Conservation (phyloP, 495 filamentous ascomycete genomes). For the Xylaria bambusicola region DNA sequence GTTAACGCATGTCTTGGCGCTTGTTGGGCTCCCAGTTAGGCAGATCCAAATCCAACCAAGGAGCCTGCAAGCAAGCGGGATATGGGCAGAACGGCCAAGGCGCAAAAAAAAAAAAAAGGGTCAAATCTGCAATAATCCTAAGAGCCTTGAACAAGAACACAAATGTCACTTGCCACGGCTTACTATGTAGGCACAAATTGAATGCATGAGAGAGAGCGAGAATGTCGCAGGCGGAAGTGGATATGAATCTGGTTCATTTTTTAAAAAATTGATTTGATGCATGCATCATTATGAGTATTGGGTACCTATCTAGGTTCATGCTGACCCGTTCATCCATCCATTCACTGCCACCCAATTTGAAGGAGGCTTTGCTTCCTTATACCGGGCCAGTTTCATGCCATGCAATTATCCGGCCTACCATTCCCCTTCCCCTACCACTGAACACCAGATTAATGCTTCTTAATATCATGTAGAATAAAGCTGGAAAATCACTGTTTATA, state of each 20-base stretch:
- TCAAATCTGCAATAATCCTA: too few relatives aligned
- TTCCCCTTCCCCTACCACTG: neutral
- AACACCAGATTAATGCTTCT: constrained; percentile 16
- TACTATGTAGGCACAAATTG: neutral
- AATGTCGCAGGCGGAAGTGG: neutral
- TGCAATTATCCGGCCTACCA: constrained; percentile 5
- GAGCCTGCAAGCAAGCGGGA: too few relatives aligned
- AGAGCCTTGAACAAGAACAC: neutral
- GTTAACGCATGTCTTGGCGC: neutral
- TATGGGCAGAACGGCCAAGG: too few relatives aligned
- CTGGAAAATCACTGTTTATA: neutral
- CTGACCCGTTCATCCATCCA: neutral
- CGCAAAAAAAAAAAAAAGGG: too few relatives aligned
- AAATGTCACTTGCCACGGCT: neutral
- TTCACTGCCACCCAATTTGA: too few relatives aligned
- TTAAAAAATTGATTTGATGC: constrained; percentile 15
- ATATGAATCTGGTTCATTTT: constrained; percentile 15
- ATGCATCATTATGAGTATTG: constrained; percentile 12
- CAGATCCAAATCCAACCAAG: constrained; percentile 5
- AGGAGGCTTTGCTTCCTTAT: neutral
- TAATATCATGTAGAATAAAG: neutral
- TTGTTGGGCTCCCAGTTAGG: constrained; percentile 11
- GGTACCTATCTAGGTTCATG: neutral
- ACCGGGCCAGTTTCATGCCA: constrained; percentile 6
- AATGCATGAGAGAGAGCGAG: too few relatives aligned